Conservation (phyloP, 345 rosid genomes). For the Populus davidiana region DNA sequence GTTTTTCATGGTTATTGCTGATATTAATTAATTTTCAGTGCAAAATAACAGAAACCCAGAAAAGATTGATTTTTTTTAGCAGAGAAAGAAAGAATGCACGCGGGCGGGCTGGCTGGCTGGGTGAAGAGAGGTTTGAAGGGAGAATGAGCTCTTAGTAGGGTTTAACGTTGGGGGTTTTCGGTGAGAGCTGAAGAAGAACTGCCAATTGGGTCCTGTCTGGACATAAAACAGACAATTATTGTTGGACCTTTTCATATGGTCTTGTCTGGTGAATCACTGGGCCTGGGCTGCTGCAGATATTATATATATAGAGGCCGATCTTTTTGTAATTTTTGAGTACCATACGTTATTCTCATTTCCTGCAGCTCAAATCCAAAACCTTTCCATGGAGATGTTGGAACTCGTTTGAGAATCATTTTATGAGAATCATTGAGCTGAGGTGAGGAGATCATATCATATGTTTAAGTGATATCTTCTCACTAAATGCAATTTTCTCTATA, state of each 20-base stretch:
- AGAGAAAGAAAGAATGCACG: neutral
- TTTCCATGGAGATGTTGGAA: too few species aligned
- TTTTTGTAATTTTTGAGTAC: too few species aligned
- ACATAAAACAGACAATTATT: neutral
- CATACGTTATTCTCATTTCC: too few species aligned
- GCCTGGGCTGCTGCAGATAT: neutral
- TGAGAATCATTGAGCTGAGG: too few species aligned
- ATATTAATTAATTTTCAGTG: neutral
- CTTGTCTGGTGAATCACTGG: neutral
- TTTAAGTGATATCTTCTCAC: too few species aligned
- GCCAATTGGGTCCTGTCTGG: neutral
- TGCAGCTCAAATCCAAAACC: too few species aligned
- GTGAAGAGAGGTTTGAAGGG: neutral
- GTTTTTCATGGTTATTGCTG: constrained; percentile 26
- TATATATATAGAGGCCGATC: too few species aligned
- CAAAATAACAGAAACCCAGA: neutral
- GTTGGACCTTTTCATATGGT: neutral
- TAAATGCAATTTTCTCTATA: too few species aligned
- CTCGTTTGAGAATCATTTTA: too few species aligned
- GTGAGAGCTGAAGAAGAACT: neutral
- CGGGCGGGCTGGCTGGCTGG: neutral
- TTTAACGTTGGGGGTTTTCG: constrained; percentile 14
- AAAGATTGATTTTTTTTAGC: neutral
- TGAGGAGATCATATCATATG: too few species aligned
- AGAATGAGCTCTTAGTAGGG: neutral